A percentile compares a stretch with the other conserved stretches of the same genome.
Conservation (phyloP, 2,329 filamentous ascomycete genomes). For the Colletotrichum tanaceti region DNA sequence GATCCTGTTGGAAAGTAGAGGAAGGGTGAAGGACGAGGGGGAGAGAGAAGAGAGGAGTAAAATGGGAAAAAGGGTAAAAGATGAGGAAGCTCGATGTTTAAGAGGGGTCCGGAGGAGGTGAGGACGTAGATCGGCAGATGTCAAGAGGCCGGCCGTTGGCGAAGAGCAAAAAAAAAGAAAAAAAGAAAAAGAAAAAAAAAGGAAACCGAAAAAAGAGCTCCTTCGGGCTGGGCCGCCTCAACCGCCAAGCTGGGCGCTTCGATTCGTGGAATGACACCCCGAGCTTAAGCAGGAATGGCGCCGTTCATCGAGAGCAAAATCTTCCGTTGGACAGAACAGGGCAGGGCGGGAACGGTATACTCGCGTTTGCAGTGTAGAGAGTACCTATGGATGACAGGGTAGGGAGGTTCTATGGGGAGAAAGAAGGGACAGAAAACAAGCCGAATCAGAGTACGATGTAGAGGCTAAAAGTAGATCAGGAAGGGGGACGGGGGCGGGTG, state of each 20-base stretch:
- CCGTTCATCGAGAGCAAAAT: conserved; percentile 29
- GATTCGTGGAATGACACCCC: conserved; percentile 39
- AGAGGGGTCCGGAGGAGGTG: conserved; percentile 25
- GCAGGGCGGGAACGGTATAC: conserved; percentile 1
- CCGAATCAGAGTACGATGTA: neutral
- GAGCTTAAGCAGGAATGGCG: conserved; percentile 27
- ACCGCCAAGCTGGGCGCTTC: conserved; percentile 23
- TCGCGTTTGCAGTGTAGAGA: neutral
- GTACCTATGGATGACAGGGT: neutral
- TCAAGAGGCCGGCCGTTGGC: neutral
- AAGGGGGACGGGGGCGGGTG: conserved; percentile 13
- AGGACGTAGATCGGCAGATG: conserved; percentile 30
- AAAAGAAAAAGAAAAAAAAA: no score
- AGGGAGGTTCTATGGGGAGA: neutral
- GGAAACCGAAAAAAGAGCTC: neutral
- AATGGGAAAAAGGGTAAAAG: conserved; percentile 2
- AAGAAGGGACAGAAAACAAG: conserved; percentile 9
- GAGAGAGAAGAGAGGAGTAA: neutral
- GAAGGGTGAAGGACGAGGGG: neutral
- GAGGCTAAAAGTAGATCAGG: conserved; percentile 36
- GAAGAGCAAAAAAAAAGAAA: neutral
- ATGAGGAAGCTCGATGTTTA: conserved; percentile 27
- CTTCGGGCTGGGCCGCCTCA: conserved; percentile 36
- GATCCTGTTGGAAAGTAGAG: neutral
- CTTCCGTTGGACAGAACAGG: conserved; percentile 32